Evolutionary conservation across 441 rosid genomes (phyloP).

Genomic region (Erodium chrysanthum): DNA sequence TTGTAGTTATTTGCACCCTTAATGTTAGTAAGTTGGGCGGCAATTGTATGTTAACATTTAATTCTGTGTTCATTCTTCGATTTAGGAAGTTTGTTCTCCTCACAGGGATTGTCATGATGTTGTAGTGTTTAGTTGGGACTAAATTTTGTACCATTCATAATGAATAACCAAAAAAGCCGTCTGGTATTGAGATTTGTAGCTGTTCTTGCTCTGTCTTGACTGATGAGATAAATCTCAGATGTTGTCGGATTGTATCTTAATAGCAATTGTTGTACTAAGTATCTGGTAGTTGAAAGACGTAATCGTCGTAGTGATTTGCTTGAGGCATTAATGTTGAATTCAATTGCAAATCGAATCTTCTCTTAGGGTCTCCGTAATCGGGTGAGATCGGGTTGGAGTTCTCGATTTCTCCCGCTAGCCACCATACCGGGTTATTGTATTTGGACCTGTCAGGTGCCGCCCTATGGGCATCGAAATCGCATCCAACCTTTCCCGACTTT

Average conservation of each 20-base stretch:
- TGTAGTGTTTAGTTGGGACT: background rate
- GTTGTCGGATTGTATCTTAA: background rate
- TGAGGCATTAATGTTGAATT: background rate
- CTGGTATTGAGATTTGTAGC: background rate
- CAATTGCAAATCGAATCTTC: no score
- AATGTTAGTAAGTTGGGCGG: constrained; percentile 13
- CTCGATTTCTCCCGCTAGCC: no score
- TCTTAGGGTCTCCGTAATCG: no score
- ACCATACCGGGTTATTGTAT: no score
- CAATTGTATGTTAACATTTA: constrained; percentile 20
- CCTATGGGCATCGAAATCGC: no score
- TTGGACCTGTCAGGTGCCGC: no score
- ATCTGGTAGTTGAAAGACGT: background rate
- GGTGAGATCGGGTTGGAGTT: no score
- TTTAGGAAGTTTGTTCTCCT: constrained; percentile 17
- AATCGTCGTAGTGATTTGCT: background rate
- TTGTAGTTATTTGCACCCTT: constrained; percentile 77
- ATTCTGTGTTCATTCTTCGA: constrained; percentile 29
- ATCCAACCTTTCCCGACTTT: no score
- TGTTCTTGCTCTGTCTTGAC: background rate
- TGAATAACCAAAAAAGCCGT: background rate
- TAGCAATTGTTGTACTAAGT: background rate
- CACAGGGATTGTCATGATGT: background rate
- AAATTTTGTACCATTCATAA: constrained; percentile 7
- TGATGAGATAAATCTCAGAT: background rate